Base-by-base conservation (phyloP, 352 stramenopile genomes). In the Pythium biforme region DNA sequence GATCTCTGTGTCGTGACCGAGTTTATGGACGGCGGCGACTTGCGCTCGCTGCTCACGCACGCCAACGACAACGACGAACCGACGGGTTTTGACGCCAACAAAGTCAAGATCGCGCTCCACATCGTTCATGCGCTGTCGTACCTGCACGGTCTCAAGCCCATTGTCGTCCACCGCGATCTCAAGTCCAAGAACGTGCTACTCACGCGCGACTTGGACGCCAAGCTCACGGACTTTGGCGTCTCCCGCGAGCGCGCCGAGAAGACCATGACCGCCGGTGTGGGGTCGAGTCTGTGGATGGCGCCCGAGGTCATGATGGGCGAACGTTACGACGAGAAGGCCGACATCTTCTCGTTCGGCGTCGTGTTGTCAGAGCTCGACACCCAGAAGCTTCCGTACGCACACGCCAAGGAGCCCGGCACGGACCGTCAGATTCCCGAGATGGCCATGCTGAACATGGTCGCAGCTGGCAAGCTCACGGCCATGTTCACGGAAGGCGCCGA, bases 301-400 rank as follows among this genome's bases (percentile, higher is more conserved):
- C 55, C 69, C 0, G 70, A 80, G 33, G 70, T 80, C 4, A 75
- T 81, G 70, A 50, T 75, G 27, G 66, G 73, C 41, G 54, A 73
- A 41, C 59, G 76, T 22, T 68, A 71, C 52, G 53, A 59, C 47
- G 64, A 61, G 7, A 70, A 63, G 26, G 85, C 86, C n/a, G 87
- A 96, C 57, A 74, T 96, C 47, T 96, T 91, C 77, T 92, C 83
- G 59, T 94, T 91, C 47, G 87, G 87, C 59, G 83, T 93, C 56
- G 82, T 95, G 56, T 72, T 95, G 39, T 76, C 63, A 0, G 73
- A 77, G 22, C 39, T 76, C 12, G 73, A 77, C 46, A 59, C 64
- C 3, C 71, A 75, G 23, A 39, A 31, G 34, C 49, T 72, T 25
- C 74, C 71, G 39, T 82, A 77, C 40, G 47, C 71, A 0, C 50